A percentile compares a stretch with the other conserved stretches of the same genome.
These are phyloP conservation scores for Alternaria burnsii DNA, from an alignment of 2,329 filamentous ascomycete genomes.

Conservation along the genomic window DNA sequence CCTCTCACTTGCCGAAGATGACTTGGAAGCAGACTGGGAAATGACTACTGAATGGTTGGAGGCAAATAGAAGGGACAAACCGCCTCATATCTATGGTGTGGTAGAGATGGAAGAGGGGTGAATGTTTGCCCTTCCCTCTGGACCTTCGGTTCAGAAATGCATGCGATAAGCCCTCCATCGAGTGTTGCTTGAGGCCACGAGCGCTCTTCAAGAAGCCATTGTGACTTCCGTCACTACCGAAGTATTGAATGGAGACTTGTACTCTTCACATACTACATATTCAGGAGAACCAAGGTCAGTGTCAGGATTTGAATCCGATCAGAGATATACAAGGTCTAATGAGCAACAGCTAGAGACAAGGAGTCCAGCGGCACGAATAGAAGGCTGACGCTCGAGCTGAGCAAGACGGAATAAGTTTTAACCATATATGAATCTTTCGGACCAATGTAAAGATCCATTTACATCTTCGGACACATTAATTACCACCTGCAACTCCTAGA, in stretches of 20 bases:
- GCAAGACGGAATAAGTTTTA: background rate
- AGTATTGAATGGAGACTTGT: background rate
- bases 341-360: background rate
- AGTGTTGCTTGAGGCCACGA: background rate
- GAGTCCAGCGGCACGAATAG: background rate
- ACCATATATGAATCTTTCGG: background rate
- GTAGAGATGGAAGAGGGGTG: background rate
- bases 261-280: too few species aligned
- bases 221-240: background rate
- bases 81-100: background rate
- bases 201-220: background rate
- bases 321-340: background rate
- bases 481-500: too few species aligned
- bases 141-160: background rate
- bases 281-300: background rate
- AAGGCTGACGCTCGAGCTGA: background rate
- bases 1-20: background rate
- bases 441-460: background rate
- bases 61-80: background rate
- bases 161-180: background rate
- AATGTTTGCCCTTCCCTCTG: background rate
- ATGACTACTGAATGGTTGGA: background rate
- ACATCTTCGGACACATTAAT: background rate
- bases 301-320: too few species aligned
- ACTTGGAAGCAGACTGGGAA: background rate